phyloP scores from a whole-genome alignment of 768 basidiomycete genomes.

The Mycena latifolia region DNA sequence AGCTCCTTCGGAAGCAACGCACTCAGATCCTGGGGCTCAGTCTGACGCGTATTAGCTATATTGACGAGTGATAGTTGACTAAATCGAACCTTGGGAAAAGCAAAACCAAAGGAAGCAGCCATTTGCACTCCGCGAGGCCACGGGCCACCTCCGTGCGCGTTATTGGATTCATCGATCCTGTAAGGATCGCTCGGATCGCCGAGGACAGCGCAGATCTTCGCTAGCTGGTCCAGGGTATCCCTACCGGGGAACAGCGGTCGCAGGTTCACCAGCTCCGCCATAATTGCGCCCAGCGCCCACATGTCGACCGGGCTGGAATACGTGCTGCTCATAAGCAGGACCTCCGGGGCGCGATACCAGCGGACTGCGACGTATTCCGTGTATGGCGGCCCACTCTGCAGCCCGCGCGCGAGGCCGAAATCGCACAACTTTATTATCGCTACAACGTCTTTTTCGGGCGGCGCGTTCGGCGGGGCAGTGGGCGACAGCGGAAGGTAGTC shows the following conservation, averaged over 20 bases:
- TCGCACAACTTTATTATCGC: neutral
- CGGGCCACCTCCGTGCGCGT: neutral
- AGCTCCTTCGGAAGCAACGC: neutral
- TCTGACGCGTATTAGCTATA: neutral
- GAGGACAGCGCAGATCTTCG: neutral
- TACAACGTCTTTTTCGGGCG: neutral
- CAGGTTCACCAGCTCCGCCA: neutral
- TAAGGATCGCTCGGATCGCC: neutral
- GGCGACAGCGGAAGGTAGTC: slow-evolving; percentile 87
- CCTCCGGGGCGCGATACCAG: slow-evolving; percentile 99
- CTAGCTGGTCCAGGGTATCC: neutral
- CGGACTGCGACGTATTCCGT: slow-evolving; percentile 62
- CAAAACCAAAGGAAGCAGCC: neutral
- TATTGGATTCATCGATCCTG: neutral
- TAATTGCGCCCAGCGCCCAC: slow-evolving; percentile 93
- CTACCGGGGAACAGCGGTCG: neutral
- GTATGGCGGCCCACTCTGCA: neutral
- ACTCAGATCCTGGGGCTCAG: neutral
- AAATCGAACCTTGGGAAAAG: neutral
- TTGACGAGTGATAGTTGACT: neutral
- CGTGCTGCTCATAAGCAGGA: slow-evolving; percentile 91
- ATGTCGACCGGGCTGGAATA: slow-evolving; percentile 98
- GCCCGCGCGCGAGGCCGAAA: neutral
- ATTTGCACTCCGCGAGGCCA: neutral
- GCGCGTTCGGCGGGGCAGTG: neutral